phyloP scores from a whole-genome alignment of 2,329 filamentous ascomycete genomes.

The Cercospora sp. region DNA sequence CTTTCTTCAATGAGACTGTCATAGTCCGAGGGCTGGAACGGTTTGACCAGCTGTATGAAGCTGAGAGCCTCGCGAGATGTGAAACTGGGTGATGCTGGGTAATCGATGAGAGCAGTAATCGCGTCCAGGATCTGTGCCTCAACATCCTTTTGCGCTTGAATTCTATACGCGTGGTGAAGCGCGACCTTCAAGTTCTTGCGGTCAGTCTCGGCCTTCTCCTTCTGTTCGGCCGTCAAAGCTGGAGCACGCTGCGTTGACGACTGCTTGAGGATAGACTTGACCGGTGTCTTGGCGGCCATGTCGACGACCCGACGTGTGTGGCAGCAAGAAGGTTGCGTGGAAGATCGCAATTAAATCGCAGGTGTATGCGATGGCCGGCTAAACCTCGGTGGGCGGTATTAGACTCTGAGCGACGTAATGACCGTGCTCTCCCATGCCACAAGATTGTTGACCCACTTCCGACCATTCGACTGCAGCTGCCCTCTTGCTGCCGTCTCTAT shows the following conservation, averaged over 20 bases:
- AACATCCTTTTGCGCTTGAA: slow-evolving; percentile 79
- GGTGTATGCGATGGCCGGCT: neutral
- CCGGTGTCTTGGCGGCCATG: slow-evolving; percentile 38
- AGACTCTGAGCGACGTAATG: slow-evolving; percentile 8
- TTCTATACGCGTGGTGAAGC: slow-evolving; percentile 75
- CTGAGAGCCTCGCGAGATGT: slow-evolving; percentile 60
- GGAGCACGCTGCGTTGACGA: slow-evolving; percentile 32
- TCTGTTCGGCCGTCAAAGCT: slow-evolving; percentile 27
- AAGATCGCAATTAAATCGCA: slow-evolving; percentile 6
- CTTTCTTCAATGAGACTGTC: slow-evolving; percentile 86
- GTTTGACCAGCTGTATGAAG: slow-evolving; percentile 67
- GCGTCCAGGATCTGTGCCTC: slow-evolving; percentile 71
- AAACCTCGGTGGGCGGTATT: slow-evolving; percentile 1
- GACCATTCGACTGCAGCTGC: slow-evolving; percentile 8
- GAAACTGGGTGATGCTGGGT: slow-evolving; percentile 54
- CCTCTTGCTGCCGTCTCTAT: neutral
- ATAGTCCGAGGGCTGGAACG: slow-evolving; percentile 86
- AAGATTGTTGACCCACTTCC: slow-evolving; percentile 13
- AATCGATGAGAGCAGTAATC: slow-evolving; percentile 70
- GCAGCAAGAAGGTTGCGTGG: neutral
- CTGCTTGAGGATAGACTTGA: slow-evolving; percentile 52
- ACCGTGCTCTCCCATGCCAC: slow-evolving; percentile 1
- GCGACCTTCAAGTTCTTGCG: slow-evolving; percentile 63
- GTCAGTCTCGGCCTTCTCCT: slow-evolving; percentile 39
- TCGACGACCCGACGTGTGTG: slow-evolving; percentile 3